These are phyloP conservation scores for Mycena sp. DNA, from an alignment of 1,284 basidiomycete genomes.

Conservation along the genomic window DNA sequence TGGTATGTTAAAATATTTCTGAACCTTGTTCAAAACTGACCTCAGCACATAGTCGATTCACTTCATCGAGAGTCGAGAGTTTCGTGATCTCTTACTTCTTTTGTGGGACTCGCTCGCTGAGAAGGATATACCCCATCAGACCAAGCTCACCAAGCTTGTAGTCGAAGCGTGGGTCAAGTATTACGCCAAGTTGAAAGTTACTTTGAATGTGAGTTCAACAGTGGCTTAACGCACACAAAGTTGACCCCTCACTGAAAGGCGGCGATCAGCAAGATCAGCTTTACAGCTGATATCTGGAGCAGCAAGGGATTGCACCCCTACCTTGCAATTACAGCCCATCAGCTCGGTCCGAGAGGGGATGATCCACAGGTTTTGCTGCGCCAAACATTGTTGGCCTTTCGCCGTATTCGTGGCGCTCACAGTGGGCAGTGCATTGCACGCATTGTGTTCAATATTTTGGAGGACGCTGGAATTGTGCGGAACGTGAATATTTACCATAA, in stretches of 20 bases:
- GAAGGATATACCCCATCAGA: conserved; percentile 11
- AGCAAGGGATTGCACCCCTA: too few relatives aligned
- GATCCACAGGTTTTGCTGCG: too few relatives aligned
- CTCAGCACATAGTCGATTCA: background rate
- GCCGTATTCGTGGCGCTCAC: too few relatives aligned
- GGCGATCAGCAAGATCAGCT: too few relatives aligned
- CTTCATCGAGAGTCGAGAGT: conserved; percentile 1
- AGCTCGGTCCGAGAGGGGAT: too few relatives aligned
- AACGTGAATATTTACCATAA: background rate
- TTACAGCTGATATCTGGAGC: background rate
- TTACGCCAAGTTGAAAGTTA: background rate
- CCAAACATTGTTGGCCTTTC: too few relatives aligned
- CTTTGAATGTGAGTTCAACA: conserved; percentile 7
- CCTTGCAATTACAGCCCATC: too few relatives aligned
- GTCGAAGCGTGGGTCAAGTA: conserved; percentile 7
- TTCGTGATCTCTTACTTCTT: conserved; percentile 13
- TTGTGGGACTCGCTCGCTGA: background rate
- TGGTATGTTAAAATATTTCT: too few relatives aligned
- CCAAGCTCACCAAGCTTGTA: too few relatives aligned
- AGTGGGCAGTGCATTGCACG: too few relatives aligned
- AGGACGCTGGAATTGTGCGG: background rate
- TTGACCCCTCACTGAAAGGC: background rate
- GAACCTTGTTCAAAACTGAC: too few relatives aligned
- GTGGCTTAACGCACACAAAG: background rate
- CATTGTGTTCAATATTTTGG: too few relatives aligned